Base-by-base conservation (phyloP, 2,329 filamentous ascomycete genomes). In the Dactylonectria macrodidyma region DNA sequence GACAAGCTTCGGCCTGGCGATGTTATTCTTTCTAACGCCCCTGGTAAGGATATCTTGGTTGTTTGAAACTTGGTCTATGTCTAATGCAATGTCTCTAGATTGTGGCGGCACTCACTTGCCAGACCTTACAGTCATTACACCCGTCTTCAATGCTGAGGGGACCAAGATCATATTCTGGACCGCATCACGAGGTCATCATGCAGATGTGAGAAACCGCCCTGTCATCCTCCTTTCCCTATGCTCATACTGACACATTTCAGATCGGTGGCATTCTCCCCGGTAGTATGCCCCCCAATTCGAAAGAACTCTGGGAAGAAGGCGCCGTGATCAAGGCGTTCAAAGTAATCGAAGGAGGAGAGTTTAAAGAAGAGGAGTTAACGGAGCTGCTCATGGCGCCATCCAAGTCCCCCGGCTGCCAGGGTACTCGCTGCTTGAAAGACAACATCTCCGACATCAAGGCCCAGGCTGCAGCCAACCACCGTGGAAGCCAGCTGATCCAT, bases 361-460 rank as follows among this genome's bases (percentile, higher is more conserved):
- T 95, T 79, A 91, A 95, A 71, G 93, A 95, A 77, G 85, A 92
- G 75, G 87, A 92, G 6, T 92, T 95, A 58, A 90, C 87, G 0
- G 89, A 95, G 70, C 82, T 93, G 0, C 83, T 95, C 59, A 85
- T 91, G 33, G 91, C 94, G 71, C 93, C 93, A 0, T 91, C 92
- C 0, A 85, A 91, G 73, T 90, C 93, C 70, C 88, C 90, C 1
- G 93, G 91, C 0, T 95, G 92, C 79, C 92, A 90, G 62, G 93
- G 93, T 1, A 94, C 93, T 1, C 84, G 93, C 52, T 94, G 92
- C 78, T 83, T 95, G 1, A 90, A 88, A 11, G 93, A 95, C 77
- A 95, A 95, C 76, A 85, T 95, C 70, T 95, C 93, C 54, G 93
- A 95, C 76, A 83, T 95, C 24, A 93, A 94, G 78, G 93, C 93